Evolutionary conservation across 257 asterid genomes (phyloP).

Genomic region (Thymus quinquecostatus): DNA sequence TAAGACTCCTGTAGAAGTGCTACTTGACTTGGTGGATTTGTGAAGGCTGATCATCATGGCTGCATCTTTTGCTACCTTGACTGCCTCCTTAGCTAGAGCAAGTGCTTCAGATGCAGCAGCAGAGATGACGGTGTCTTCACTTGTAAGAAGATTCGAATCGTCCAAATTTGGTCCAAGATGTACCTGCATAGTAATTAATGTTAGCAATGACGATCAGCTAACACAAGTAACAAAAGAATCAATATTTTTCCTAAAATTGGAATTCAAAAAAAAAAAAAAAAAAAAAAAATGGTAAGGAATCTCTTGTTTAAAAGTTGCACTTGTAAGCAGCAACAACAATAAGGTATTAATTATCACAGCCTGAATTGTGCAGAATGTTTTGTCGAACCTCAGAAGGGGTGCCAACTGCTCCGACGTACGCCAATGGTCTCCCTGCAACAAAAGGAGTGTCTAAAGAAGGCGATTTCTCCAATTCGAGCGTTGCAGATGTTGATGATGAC

Average conservation of each 20-base stretch:
- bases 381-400: slow-evolving; percentile 67
- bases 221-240: not conserved
- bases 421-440: slow-evolving; percentile 57
- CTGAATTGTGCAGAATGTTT: not conserved
- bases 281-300: no score
- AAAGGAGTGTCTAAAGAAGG: slow-evolving; percentile 56
- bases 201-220: slow-evolving; percentile 23
- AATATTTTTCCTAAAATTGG: slow-evolving; percentile 11
- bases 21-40: slow-evolving; percentile 39
- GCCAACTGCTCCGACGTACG: slow-evolving; percentile 50
- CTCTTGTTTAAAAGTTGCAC: slow-evolving; percentile 10
- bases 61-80: slow-evolving; percentile 83
- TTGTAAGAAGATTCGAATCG: slow-evolving; percentile 54
- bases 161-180: slow-evolving; percentile 49
- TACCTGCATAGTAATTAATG: slow-evolving; percentile 49
- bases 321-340: not conserved
- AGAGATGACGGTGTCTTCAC: slow-evolving; percentile 73
- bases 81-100: slow-evolving; percentile 87
- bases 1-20: slow-evolving; percentile 24
- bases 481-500: slow-evolving; percentile 45
- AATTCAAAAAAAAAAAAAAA: not conserved
- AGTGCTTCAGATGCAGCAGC: slow-evolving; percentile 97
- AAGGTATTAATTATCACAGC: not conserved
- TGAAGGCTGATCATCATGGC: slow-evolving; percentile 55
- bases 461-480: slow-evolving; percentile 68